Evolutionary conservation across 2,329 filamentous ascomycete species (phyloP).

Genomic region (Cryphonectria carpinicola): DNA sequence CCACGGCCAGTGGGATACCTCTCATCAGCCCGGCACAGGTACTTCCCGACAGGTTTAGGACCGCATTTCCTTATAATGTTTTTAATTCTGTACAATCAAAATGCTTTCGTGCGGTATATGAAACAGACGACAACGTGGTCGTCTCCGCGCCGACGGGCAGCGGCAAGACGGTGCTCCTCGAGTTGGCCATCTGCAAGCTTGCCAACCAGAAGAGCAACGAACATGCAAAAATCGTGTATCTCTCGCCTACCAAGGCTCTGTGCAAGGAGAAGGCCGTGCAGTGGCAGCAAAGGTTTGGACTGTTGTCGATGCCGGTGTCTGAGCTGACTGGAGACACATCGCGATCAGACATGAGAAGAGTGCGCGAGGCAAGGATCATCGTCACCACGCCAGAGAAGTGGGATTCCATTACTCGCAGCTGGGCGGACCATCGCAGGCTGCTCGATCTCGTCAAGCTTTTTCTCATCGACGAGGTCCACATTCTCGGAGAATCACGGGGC

Average conservation of each 20-base stretch:
- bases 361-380: constrained; percentile 79
- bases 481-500: constrained; percentile 77
- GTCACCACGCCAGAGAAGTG: constrained; percentile 90
- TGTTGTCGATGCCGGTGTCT: constrained; percentile 69
- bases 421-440: constrained; percentile 77
- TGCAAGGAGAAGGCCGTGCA: constrained; percentile 78
- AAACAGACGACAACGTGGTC: constrained; percentile 74
- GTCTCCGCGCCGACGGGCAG: constrained; percentile 83
- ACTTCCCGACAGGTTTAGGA: constrained; percentile 70
- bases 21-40: constrained; percentile 50
- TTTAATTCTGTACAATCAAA: constrained; percentile 87
- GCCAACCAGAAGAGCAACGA: constrained; percentile 57
- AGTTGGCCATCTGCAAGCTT: constrained; percentile 79
- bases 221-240: constrained; percentile 81
- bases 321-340: constrained; percentile 85
- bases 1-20: constrained; percentile 44
- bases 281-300: constrained; percentile 75
- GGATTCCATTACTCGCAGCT: constrained; percentile 87
- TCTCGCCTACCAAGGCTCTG: constrained; percentile 82
- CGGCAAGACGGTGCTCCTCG: constrained; percentile 81
- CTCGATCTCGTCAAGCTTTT: constrained; percentile 78
- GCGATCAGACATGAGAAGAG: constrained; percentile 64
- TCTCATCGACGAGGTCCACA: constrained; percentile 86
- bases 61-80: constrained; percentile 71
- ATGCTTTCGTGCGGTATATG: constrained; percentile 70